Percentiles rank a stretch among this genome's conserved stretches.
phyloP scores from a whole-genome alignment of 768 basidiomycete species.

The Amanita subjunquillea region DNA sequence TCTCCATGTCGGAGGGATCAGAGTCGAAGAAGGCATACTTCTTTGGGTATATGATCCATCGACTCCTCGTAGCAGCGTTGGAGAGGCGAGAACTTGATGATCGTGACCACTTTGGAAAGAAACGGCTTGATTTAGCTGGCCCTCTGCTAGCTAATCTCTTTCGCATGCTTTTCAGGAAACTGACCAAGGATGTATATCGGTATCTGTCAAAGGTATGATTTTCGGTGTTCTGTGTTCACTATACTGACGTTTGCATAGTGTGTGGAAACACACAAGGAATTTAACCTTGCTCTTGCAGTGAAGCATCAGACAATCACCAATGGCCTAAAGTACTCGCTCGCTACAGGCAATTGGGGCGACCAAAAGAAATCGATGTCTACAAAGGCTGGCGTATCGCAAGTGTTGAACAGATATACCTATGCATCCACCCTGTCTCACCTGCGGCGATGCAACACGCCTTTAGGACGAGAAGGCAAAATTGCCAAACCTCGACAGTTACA shows the following conservation, averaged over 20 bases:
- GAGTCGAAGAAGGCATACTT: slow-evolving; percentile 99
- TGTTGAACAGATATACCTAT: slow-evolving; percentile 96
- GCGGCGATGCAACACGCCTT: slow-evolving; percentile 95
- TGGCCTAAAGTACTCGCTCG: slow-evolving; percentile 94
- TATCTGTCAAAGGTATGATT: slow-evolving; percentile 84
- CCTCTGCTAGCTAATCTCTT: slow-evolving; percentile 95
- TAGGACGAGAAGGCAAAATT: slow-evolving; percentile 97
- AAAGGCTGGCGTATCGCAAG: slow-evolving; percentile 97
- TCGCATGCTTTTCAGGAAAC: slow-evolving; percentile 93
- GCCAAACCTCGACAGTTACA: slow-evolving; percentile 98
- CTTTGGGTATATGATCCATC: slow-evolving; percentile 99
- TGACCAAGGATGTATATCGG: slow-evolving; percentile 95
- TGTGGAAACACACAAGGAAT: slow-evolving; percentile 93
- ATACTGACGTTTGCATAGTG: slow-evolving; percentile 44
- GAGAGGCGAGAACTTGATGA: slow-evolving; percentile 95
- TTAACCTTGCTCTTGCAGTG: slow-evolving; percentile 84
- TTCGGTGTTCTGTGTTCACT: neutral
- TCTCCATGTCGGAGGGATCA: slow-evolving; percentile 91
- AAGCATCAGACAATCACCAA: slow-evolving; percentile 97
- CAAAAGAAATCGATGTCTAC: slow-evolving; percentile 98
- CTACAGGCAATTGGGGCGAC: slow-evolving; percentile 99
- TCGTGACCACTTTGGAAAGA: slow-evolving; percentile 99
- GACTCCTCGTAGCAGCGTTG: slow-evolving; percentile 84
- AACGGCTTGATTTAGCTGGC: slow-evolving; percentile 91
- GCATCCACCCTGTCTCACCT: slow-evolving; percentile 97